Evolutionary conservation across 352 stramenopile species (phyloP).

Genomic region (Pseudoperonospora humuli): DNA sequence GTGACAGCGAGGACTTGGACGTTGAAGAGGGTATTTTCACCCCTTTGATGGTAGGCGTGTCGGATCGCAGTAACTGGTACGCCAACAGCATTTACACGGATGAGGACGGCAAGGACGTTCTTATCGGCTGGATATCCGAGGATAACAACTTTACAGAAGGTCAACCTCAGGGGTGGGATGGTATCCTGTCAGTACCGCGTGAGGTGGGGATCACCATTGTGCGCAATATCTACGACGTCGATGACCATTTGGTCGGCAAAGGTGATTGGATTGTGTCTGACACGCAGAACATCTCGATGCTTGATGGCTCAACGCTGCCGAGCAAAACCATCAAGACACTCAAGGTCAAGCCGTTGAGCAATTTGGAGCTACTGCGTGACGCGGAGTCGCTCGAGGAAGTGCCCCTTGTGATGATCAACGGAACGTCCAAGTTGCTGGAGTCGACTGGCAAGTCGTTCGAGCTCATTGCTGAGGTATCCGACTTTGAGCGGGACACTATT

Average conservation of each 20-base stretch:
- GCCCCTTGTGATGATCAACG: slow-evolving; percentile 20
- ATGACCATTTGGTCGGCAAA: slow-evolving; percentile 34
- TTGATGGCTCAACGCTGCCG: slow-evolving; percentile 14
- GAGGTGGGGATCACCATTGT: slow-evolving; percentile 45
- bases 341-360: slow-evolving; percentile 33
- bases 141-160: slow-evolving; percentile 35
- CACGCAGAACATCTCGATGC: slow-evolving; percentile 23
- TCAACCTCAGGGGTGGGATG: slow-evolving; percentile 63
- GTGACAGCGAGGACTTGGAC: slow-evolving; percentile 15
- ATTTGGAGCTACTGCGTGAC: slow-evolving; percentile 44
- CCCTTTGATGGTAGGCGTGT: slow-evolving; percentile 50
- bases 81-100: slow-evolving; percentile 62
- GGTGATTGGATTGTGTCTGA: slow-evolving; percentile 56
- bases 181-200: slow-evolving; percentile 50
- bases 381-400: slow-evolving; percentile 28
- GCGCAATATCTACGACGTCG: slow-evolving; percentile 39
- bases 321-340: slow-evolving; percentile 68
- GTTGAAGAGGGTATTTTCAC: slow-evolving; percentile 31
- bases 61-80: slow-evolving; percentile 61
- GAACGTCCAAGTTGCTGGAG: slow-evolving; percentile 26
- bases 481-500: slow-evolving; percentile 34
- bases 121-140: slow-evolving; percentile 60
- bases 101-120: slow-evolving; percentile 43
- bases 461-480: slow-evolving; percentile 34
- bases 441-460: slow-evolving; percentile 48